Percentiles rank a stretch among this genome's conserved stretches.
phyloP scores from a whole-genome alignment of 495 filamentous ascomycete genomes.

The Friedmanniomyces endolithicus region DNA sequence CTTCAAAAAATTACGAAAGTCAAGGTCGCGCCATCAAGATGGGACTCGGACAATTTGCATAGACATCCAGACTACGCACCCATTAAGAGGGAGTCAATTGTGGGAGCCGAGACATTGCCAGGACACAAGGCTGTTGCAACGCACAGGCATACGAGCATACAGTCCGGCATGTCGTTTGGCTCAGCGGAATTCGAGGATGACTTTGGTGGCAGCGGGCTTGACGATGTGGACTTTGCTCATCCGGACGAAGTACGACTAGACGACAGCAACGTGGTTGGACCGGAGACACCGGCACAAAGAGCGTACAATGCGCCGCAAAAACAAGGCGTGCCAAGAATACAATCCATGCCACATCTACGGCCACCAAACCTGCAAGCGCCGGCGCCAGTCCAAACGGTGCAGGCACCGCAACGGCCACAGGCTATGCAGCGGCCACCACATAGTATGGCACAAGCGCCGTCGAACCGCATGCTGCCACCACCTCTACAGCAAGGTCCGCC shows the following conservation, averaged over 20 bases:
- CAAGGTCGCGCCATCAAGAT: constrained; percentile 55
- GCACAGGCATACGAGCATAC: constrained; percentile 14
- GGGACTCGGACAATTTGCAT: constrained; percentile 64
- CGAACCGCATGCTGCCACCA: constrained; percentile 7
- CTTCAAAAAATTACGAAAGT: constrained; percentile 71
- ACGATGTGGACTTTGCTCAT: constrained; percentile 27
- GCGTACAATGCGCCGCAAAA: constrained; percentile 4
- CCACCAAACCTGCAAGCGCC: constrained; percentile 19
- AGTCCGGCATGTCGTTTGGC: constrained; percentile 13
- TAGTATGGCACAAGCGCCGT: background rate
- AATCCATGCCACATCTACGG: constrained; percentile 25
- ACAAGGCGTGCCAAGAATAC: constrained; percentile 18
- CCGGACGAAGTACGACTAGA: constrained; percentile 17
- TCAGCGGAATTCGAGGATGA: constrained; percentile 43
- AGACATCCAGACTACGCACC: constrained; percentile 64
- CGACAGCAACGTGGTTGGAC: constrained; percentile 10
- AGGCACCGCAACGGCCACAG: constrained; percentile 11
- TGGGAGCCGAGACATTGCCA: constrained; percentile 18
- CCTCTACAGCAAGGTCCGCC: constrained; percentile 1
- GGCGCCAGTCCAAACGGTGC: background rate
- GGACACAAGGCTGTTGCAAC: constrained; percentile 22
- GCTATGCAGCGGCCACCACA: constrained; percentile 6
- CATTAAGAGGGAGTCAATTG: constrained; percentile 42
- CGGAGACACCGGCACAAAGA: constrained; percentile 11
- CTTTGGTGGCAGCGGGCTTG: constrained; percentile 49